Evolutionary conservation across 352 stramenopile species (phyloP), one percentile per base, ranked within the genome.

Genomic region (Phytophthora aleatoria): DNA sequence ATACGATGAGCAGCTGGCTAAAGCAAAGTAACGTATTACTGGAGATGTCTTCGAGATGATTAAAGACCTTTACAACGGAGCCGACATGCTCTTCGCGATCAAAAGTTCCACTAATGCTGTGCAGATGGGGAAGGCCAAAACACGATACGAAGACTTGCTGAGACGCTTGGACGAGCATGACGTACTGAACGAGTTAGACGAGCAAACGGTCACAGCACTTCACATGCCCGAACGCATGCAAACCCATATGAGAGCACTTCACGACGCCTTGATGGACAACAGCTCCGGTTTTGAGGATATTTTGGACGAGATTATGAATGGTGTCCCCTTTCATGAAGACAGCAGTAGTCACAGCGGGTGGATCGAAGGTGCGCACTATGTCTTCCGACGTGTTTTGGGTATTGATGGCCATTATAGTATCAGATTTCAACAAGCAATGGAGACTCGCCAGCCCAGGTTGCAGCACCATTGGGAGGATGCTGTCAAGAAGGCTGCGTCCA

Each of bases 71-170:
- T 45, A 45, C 39, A 11, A 12, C 12, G 5, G 5, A 33, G 43
- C 62, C 15, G 48, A 31, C 9, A 31, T 65, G 42, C 20, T 73
- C 11, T 73, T 73, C 58, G 53, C 54, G 49, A 33, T 66, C 3
- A 27, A 43, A 43, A 43, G 0, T 20, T 20, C 38, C 8, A 2
- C 5, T 12, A 27, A 27, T 3, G 39, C 13, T 45, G 15, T 1
- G 13, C 39, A 11, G 39, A 45, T 45, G 39, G 5, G 10, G 15
- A 12, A 45, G 39, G 39, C 12, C 9, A 20, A 26, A 45, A 12
- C 39, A 45, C 39, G 39, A 4, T 27, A 27, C 27, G n/a, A 45
- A 12, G 38, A 43, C 1, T 11, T 43, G 11, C 1, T 43, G 38
- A 12, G n/a, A 20, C 16, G 2, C 39, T 26, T 45, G 15, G 15